Evolutionary conservation across 768 basidiomycete species (phyloP), one percentile per base, ranked within the genome.

Genomic region (Pleurotus cornucopiae): DNA sequence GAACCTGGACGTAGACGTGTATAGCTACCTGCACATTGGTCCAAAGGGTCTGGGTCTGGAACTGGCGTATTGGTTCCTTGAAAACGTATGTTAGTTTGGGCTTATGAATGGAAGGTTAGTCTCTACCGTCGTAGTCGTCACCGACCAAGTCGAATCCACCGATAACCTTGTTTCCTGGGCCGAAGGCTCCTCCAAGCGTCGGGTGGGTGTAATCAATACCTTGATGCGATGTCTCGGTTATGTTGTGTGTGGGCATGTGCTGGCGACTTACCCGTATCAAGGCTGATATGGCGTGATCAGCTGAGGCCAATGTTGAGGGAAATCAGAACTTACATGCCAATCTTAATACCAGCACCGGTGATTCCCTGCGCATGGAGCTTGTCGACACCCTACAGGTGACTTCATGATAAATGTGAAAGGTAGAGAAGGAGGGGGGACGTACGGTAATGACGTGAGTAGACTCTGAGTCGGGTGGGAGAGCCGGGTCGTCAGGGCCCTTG

Each of bases 361-460:
- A 83, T 76, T 0, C 85, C 86, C 58, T 76, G 63, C 4, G 83
- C 82, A 63, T 89, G 86, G 16, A 86, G 73, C 58, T 78, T 80
- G 61, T 87, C 81, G 1, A 87, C 86, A 16, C 84, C 81, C 81
- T 83, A 52, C 21, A 38, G 30, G 41, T 18, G 23, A 46, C 39
- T 30, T 23, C 46, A 40, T 47, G 18, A 13, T n/a, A n/a, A 40
- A 4, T 46, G 34, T 46, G 38, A 25, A 51, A 26, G 18, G 5
- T 23, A 4, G 23, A 57, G 41, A 30, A 49, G 23, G 23, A 46
- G 20, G 6, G 18, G n/a, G 18, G n/a, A 64, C 71, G 58, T 59
- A 82, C 84, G 25, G 80, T 84, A 49, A 82, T 60, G 46, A 81
- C 66, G 60, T 85, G 83, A 0, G 83, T 78, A 0, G 79, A 78